These are phyloP conservation scores for Agroathelia rolfsii DNA, from an alignment of 1,284 basidiomycete genomes.

Conservation along the genomic window DNA sequence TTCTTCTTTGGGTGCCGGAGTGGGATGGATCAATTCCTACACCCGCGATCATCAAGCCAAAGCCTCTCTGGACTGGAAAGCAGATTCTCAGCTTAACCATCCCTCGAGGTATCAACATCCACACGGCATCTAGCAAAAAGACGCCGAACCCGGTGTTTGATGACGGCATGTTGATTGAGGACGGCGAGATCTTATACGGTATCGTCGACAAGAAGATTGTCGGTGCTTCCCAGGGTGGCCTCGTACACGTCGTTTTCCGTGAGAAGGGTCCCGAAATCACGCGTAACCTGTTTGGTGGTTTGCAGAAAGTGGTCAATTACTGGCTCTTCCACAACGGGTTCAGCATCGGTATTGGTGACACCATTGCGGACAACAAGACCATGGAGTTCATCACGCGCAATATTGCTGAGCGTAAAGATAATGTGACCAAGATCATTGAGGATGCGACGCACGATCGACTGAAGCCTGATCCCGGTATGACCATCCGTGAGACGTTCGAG, in stretches of 20 bases:
- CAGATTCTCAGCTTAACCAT: conserved; percentile 92
- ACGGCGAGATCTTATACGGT: conserved; percentile 93
- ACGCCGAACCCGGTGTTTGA: conserved; percentile 81
- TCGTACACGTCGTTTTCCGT: conserved; percentile 95
- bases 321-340: conserved; percentile 99
- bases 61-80: conserved; percentile 97
- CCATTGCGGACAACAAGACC: conserved; percentile 85
- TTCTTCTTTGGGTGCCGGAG: conserved; percentile 93
- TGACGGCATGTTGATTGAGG: conserved; percentile 94
- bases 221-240: conserved; percentile 88
- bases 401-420: conserved; percentile 74
- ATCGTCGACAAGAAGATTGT: conserved; percentile 98
- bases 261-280: conserved; percentile 94
- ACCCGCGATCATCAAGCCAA: conserved; percentile 93
- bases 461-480: conserved; percentile 93
- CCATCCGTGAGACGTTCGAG: conserved; percentile 97
- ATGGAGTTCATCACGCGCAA: conserved; percentile 82
- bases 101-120: conserved; percentile 94
- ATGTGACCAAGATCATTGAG: conserved; percentile 64
- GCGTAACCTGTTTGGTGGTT: conserved; percentile 86
- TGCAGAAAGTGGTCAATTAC: conserved; percentile 94
- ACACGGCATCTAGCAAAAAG: conserved; percentile 69
- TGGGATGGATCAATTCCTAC: conserved; percentile 94
- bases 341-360: conserved; percentile 98
- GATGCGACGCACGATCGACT: conserved; percentile 77